phyloP scores from a whole-genome alignment of 805 yeast species.

The Myxozyma sirexii region DNA sequence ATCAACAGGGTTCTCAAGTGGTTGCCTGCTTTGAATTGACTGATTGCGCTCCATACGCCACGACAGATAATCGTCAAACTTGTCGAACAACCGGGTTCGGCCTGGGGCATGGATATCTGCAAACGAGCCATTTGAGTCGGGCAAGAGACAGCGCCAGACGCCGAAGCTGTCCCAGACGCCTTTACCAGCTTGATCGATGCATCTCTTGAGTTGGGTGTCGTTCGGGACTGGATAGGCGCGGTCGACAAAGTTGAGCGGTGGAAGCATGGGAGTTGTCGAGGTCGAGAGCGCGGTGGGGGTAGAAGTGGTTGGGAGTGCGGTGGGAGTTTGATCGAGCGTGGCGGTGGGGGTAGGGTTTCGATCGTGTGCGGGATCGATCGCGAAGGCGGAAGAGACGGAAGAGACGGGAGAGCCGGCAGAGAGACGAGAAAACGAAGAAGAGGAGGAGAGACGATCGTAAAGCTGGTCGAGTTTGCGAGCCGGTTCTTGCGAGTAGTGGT shows the following conservation, averaged over 20 bases:
- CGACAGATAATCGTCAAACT: slow-evolving; percentile 29
- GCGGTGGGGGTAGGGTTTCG: neutral
- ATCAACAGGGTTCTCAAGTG: neutral
- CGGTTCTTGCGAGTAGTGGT: slow-evolving; percentile 16
- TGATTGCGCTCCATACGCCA: slow-evolving; percentile 23
- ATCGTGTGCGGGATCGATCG: neutral
- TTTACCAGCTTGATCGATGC: slow-evolving; percentile 55
- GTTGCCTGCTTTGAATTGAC: neutral
- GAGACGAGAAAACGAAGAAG: too few species aligned
- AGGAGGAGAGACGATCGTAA: slow-evolving; percentile 11
- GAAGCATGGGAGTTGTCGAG: slow-evolving; percentile 1
- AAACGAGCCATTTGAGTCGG: slow-evolving; percentile 41
- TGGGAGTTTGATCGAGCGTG: neutral
- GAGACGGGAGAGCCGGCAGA: neutral
- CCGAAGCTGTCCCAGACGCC: slow-evolving; percentile 85
- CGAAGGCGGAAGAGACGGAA: neutral
- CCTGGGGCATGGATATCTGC: slow-evolving; percentile 1
- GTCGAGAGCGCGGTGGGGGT: neutral
- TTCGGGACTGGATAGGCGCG: slow-evolving; percentile 64
- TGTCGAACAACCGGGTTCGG: slow-evolving; percentile 62
- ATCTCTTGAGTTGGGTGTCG: slow-evolving; percentile 59
- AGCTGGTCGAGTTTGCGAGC: slow-evolving; percentile 1
- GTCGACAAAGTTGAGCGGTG: slow-evolving; percentile 22
- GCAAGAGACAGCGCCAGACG: slow-evolving; percentile 89
- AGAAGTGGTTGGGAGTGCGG: slow-evolving; percentile 4